phyloP scores from a whole-genome alignment of 2,329 filamentous ascomycete species.

The Cordyceps militaris region DNA sequence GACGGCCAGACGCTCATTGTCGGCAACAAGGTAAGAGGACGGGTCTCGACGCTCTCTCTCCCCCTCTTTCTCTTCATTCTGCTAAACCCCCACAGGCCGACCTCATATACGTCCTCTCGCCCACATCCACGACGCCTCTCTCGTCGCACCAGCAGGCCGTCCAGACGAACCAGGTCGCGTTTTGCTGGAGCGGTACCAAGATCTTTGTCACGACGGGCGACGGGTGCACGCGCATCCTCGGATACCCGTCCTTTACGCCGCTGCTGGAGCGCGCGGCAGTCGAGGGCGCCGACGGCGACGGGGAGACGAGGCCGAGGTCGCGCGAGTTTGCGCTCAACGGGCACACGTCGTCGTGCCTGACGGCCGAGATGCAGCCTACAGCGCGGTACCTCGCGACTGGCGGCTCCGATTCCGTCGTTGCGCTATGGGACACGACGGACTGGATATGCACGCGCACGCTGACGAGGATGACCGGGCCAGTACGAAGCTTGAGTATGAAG shows the following conservation, averaged over 20 bases:
- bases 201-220: constrained; percentile 65
- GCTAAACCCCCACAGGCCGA: constrained; percentile 41
- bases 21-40: constrained; percentile 58
- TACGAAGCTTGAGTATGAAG: constrained; percentile 55
- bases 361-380: constrained; percentile 62
- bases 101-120: constrained; percentile 55
- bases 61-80: not conserved
- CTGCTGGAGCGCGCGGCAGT: constrained; percentile 36
- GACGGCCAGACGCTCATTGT: constrained; percentile 64
- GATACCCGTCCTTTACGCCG: constrained; percentile 57
- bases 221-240: constrained; percentile 62
- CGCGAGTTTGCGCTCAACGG: constrained; percentile 58
- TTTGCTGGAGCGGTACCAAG: constrained; percentile 65
- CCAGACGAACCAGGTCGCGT: constrained; percentile 66
- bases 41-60: not conserved
- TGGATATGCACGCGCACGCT: constrained; percentile 71
- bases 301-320: constrained; percentile 10
- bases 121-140: constrained; percentile 48
- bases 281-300: constrained; percentile 27
- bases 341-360: constrained; percentile 66
- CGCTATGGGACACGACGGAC: constrained; percentile 70
- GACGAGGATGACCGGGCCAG: constrained; percentile 60
- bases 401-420: constrained; percentile 66
- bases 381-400: constrained; percentile 68
- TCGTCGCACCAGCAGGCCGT: constrained; percentile 53